Base-by-base conservation (phyloP, 2,329 filamentous ascomycete genomes). In the Neonectria sp. region DNA sequence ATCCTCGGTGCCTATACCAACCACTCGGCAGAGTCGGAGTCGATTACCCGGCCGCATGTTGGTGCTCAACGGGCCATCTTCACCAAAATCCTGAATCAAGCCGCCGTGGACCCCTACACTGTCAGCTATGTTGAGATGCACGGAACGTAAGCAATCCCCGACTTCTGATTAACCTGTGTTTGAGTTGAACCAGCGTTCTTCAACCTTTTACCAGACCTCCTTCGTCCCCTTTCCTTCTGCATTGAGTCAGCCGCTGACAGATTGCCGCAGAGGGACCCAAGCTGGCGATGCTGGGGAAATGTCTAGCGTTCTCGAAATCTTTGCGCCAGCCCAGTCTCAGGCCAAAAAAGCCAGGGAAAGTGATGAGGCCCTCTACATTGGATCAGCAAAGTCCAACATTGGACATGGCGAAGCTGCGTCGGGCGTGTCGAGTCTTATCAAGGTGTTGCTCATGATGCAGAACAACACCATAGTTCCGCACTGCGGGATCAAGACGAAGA, bases 121-220 rank as follows among this genome's bases (percentile, higher is more conserved):
- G 88, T 97, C 31, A 90, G 90, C 79, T 97, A 96, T 73, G 92
- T 97, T 3, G 95, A 97, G 80, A 94, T 97, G 90, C 95, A 97
- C 78, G 95, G 95, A 27, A 64, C 62, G 53, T 55, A 55, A 55
- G 33, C 17, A 29, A 25, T 46, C 21, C n/a, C 21, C 4, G 21
- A 17, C 13, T 9, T 25, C 21, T 21, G 21, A 25, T 4, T 13
- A 4, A 11, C 13, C 21, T 46, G 21, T 21, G 21, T 21, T 21
- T 21, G 21, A 21, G 21, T 21, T 21, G 21, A 21, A 21, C 21
- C 21, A 21, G 21, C 21, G 21, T 21, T 21, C 21, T 21, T 21
- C 21, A 21, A 21, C 21, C 21, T 21, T 21, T 21, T 21, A 21
- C 21, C 21, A 21, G 1, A 21, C 21, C 21, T 21, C 2, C 21